Percentiles rank a stretch among this genome's conserved stretches.
These are phyloP conservation scores for Scheffersomyces lignicola DNA, from an alignment of 1,139 yeast species.

Conservation along the genomic window DNA sequence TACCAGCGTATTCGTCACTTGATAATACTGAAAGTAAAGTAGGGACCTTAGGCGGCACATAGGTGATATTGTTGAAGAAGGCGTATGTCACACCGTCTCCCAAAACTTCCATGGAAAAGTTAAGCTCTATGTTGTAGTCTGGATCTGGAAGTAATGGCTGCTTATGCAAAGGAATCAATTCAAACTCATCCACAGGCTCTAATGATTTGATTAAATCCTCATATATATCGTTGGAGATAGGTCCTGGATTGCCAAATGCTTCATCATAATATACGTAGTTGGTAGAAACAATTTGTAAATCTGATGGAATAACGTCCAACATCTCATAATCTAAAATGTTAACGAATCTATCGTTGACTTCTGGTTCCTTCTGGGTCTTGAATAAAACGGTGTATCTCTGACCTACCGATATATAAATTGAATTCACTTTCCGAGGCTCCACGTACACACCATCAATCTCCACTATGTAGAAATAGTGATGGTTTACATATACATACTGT, in stretches of 20 bases:
- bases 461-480: conserved; percentile 75
- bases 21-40: conserved; percentile 72
- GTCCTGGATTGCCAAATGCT: conserved; percentile 42
- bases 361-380: conserved; percentile 56
- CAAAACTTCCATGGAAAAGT: conserved; percentile 77
- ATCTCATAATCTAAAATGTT: conserved; percentile 74
- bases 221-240: conserved; percentile 16
- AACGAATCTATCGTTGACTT: conserved; percentile 72
- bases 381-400: conserved; percentile 78
- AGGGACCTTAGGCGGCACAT: conserved; percentile 78
- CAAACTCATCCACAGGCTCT: conserved; percentile 63
- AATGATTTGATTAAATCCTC: conserved; percentile 45
- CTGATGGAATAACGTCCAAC: conserved; percentile 72
- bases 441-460: conserved; percentile 82
- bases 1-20: conserved; percentile 60
- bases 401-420: conserved; percentile 69
- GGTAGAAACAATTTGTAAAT: conserved; percentile 66
- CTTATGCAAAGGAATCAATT: conserved; percentile 56
- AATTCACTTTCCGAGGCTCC: conserved; percentile 60
- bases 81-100: conserved; percentile 86
- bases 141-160: conserved; percentile 58
- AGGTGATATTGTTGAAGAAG: conserved; percentile 83
- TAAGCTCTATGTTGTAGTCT: conserved; percentile 63
- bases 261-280: conserved; percentile 65
- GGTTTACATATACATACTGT: conserved; percentile 83